Base-by-base conservation (phyloP, 805 yeast genomes). In the Debaryomyces maramus region DNA sequence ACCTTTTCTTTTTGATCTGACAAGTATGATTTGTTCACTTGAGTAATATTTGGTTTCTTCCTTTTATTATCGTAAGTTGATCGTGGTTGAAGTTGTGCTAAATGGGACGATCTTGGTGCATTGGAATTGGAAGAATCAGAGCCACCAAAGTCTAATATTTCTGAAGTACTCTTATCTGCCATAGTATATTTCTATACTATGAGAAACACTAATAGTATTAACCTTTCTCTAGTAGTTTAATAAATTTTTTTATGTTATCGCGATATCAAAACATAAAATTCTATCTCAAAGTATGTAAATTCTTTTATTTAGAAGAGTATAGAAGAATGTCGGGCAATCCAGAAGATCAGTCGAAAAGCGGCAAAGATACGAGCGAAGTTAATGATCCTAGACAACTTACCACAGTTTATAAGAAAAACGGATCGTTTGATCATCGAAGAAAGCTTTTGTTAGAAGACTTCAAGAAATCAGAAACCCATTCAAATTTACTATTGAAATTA, bases 361-460 rank as follows among this genome's bases (percentile, higher is more conserved):
- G 18, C 33, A n/a, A 13, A 10, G 13, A 5, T 24, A 24, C 13
- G 13, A 24, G 15, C 15, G 51, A 41, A 10, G 20, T 48, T 9
- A 47, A 46, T 4, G 61, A 70, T 42, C 70, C 76, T 21, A 65
- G 64, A 32, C 65, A 65, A 21, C 53, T 77, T 13, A 58, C 70
- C 1, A 58, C 56, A 1, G 53, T 60, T 10, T 77, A 71, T 54
- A 77, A 77, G 55, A 71, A 71, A 42, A 63, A 65, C 31, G 83
- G 83, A 0, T 40, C 63, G 1, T 77, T 77, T 46, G 82, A 77
- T 48, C 51, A 61, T 18, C 72, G 68, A 40, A 50, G 83, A 31
- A 67, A 62, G 41, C 47, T 52, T 5, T 56, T 77, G 6, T 52
- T 76, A 16, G 73, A 72, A 20, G 61, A 67, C 40, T 77, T 77